Evolutionary conservation across 2,329 filamentous ascomycete species (phyloP), one percentile per base, ranked within the genome.

Genomic region (Sordariomycetes sp.): DNA sequence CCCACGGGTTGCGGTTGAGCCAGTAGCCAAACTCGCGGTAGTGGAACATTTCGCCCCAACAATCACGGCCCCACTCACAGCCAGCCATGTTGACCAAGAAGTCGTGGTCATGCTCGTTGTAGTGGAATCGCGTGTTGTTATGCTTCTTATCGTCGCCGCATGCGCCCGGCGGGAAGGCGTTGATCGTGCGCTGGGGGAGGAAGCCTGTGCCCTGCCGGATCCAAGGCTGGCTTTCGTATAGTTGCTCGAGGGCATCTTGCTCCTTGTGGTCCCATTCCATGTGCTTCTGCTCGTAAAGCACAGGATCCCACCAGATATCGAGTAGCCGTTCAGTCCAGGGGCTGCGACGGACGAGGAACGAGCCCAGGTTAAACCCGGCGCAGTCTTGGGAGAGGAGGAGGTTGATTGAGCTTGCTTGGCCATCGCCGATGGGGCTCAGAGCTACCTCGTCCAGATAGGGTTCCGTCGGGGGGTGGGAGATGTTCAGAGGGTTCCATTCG

Each of bases 241-340:
- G 70, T 61, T 94, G 83, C 61, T 95, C 88, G 27, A 98, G 65
- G 2, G 88, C 86, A 53, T 96, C 88, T 61, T 98, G 92, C 58
- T 98, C 92, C 57, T 96, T 96, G 67, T 98, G 92, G 51, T 92
- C 88, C 92, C 92, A 98, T 42, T 92, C 76, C 88, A 95, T 95
- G 57, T 98, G 92, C 55, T 87, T 93, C 61, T 98, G 92, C 61
- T 98, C 92, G 57, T 98, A 98, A 37, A 82, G 78, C 20, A 96
- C 88, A 0, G 92, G 92, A 50, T 98, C 92, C 92, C 92, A 98
- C 92, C 92, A 98, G 34, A 94, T 73, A 51, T 98, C 92, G 23
- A 98, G 73, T 14, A 98, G 64, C 5, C 86, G 81, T 49, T 96
- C 90, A 1, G 88, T 86, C 86, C 88, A 98, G 18, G 78, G 68